Base-by-base conservation (phyloP, 177 flowering plant species). In the Vitis hybrid region DNA sequence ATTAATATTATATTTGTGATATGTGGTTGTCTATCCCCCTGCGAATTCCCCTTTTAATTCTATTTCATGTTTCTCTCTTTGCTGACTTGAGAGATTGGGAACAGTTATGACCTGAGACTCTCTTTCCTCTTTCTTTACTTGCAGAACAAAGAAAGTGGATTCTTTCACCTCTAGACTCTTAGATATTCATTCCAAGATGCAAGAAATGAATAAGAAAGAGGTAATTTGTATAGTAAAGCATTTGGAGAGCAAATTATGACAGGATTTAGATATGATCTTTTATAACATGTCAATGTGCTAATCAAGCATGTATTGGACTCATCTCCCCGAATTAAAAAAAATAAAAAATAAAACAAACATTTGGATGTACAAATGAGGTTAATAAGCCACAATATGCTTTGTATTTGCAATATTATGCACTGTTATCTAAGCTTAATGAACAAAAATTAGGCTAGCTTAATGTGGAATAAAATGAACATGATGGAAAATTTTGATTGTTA, bases 71-170 rank as follows among this genome's bases (percentile, higher is more conserved):
- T 54, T 4, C 9, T 27, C 9, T 58, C 10, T 15, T 1, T 52
- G 13, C 14, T 24, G 55, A 27, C 11, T 54, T 9, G 17, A 15
- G 49, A 52, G 14, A 54, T 53, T 52, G 9, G 21, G 3, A 18
- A 60, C n/a, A 53, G 6, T 24, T 9, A 20, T 11, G 61, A 9
- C 3, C 65, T 54, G 58, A 61, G 35, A 53, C 4, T 55, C 4
- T 55, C 27, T 9, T 4, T 62, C 63, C 60, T 46, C 55, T 30
- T 15, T 64, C 13, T 57, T 53, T 59, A 18, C 60, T 62, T 86
- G 86, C 88, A 93, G 99, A 82, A 93, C 98, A 1, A 93, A 84
- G 77, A 91, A 87, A 75, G 98, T 81, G 59, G 99, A 95, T 83
- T 76, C 74, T 70, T 93, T 93, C 80, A 95, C 98, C 14, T 66